Evolutionary conservation across 345 rosid genomes (phyloP).

Genomic region (Microthlaspi erraticum): DNA sequence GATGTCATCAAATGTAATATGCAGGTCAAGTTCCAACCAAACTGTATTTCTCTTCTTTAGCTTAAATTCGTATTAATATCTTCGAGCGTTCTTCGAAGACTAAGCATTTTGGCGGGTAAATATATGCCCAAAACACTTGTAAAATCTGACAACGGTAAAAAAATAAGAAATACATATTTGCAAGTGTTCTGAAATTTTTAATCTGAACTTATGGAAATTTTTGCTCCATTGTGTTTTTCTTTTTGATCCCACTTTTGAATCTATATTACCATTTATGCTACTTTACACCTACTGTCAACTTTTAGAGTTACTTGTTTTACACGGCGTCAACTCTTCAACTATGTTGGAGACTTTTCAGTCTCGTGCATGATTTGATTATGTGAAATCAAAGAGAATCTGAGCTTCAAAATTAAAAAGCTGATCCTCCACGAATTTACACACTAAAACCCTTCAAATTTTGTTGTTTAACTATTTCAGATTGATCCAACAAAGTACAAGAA

Average conservation of each 20-base stretch:
- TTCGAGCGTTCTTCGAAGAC: not conserved
- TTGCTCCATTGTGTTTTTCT: not conserved
- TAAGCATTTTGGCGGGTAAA: not conserved
- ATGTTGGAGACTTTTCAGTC: conserved; percentile 3
- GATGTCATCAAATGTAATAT: conserved; percentile 98
- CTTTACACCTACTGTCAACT: conserved; percentile 17
- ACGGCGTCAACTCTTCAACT: conserved; percentile 31
- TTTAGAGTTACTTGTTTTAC: conserved; percentile 19
- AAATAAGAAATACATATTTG: not conserved
- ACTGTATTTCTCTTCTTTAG: not conserved
- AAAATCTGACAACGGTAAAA: not conserved
- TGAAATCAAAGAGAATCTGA: conserved; percentile 7
- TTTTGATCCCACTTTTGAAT: not conserved
- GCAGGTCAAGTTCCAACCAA: conserved; percentile 62
- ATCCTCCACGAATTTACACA: not conserved
- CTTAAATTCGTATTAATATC: not conserved
- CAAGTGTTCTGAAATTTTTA: not conserved
- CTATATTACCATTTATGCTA: not conserved
- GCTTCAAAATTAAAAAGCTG: not conserved
- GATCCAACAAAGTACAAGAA: conserved; percentile 86
- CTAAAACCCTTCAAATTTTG: not conserved
- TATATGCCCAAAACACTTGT: not conserved
- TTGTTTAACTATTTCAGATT: conserved; percentile 56
- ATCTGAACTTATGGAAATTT: not conserved
- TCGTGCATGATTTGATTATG: not conserved